Conservation (phyloP, 345 rosid genomes). For the Dovyalis caffra region DNA sequence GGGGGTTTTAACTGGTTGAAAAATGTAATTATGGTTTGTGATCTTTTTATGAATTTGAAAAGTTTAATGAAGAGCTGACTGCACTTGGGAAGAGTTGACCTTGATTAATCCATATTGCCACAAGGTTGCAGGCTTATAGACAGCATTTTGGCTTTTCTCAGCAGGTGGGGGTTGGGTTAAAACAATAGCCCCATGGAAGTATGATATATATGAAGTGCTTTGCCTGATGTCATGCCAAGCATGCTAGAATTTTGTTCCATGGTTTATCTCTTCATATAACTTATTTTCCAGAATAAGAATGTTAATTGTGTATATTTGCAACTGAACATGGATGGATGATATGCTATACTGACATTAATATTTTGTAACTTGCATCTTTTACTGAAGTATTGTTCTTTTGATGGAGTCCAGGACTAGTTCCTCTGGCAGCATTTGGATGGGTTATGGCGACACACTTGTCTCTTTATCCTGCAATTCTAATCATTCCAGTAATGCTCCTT, state of each 20-base stretch:
- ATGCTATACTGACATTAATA: neutral
- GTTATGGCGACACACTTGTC: conserved; percentile 88
- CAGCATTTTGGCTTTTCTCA: neutral
- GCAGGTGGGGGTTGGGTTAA: neutral
- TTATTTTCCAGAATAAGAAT: neutral
- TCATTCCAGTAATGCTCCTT: conserved; percentile 62
- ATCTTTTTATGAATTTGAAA: too few relatives aligned
- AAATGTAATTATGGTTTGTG: neutral
- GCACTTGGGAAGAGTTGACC: neutral
- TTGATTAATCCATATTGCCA: neutral
- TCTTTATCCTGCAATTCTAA: conserved; percentile 72
- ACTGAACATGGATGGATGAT: neutral
- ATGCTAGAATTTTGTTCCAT: neutral
- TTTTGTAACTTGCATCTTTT: neutral
- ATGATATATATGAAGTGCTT: neutral
- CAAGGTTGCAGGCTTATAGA: neutral
- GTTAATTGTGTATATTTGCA: neutral
- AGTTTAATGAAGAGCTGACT: neutral
- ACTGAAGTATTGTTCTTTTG: conserved; percentile 5
- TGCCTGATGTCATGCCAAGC: neutral
- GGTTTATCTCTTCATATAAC: neutral
- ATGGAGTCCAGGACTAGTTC: conserved; percentile 58
- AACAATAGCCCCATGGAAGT: neutral
- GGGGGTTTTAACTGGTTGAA: neutral
- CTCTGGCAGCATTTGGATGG: conserved; percentile 92